Evolutionary conservation across 139 green algal species (phyloP), one percentile per base, ranked within the genome.

Genomic region (Auxenochlorella pyrenoidosa): DNA sequence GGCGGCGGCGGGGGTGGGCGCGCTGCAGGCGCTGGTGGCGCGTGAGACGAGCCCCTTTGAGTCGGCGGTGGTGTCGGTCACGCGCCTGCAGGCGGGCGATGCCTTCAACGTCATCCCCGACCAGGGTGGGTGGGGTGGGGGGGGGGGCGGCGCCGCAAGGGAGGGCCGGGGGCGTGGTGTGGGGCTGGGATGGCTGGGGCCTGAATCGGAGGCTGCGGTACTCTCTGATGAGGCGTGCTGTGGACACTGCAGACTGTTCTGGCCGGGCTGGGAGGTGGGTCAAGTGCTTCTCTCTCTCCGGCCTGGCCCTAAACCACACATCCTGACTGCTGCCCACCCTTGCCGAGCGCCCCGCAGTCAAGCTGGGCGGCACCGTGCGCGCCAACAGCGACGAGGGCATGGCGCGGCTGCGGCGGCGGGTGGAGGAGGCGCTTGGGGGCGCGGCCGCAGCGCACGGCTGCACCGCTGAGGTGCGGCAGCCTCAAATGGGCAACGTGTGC

Each of bases 21-120:
- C 93, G 13, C 86, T 98, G 79, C 95, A 98, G 94, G 93, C 92
- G 0, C 86, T 99, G 51, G 95, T 99, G 60, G 95, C 94, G 4
- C 90, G 97, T 0, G 94, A 96, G 88, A 98, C 93, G 19, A 94
- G 92, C 30, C 96, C 97, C 22, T 90, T 99, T 47, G 95, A 94
- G 32, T 93, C 92, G 18, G 92, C 92, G 0, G 96, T 99, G n/a
- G 77, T 99, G 19, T 96, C 89, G 85, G 85, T 99, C 21, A 96
- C 95, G 1, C 82, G 91, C 78, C 83, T 98, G 59, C 76, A 92
- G 47, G 94, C 89, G 4, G 94, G 95, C 8, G 87, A 87, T 34
- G 95, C 94, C 0, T 94, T 94, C 88, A 98, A 99, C 83, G 94
- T 98, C 47, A 97, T 98, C 78, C 95, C 96, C 0, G 93, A 97